Evolutionary conservation across 2,329 filamentous ascomycete genomes (phyloP), one percentile per base, ranked within the genome.

Genomic region (Scorias spongiosa): DNA sequence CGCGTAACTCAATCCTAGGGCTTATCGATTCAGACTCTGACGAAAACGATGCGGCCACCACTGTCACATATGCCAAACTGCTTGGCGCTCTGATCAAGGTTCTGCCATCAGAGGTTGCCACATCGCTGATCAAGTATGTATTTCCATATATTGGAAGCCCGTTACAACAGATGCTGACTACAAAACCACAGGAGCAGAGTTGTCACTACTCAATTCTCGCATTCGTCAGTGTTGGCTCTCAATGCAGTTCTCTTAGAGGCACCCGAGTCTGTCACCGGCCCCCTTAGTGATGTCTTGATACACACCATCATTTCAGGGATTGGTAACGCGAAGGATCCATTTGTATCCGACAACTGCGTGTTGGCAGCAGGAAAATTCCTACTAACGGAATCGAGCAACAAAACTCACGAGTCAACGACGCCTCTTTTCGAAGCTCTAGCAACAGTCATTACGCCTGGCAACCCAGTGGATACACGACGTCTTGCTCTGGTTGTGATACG

Each of bases 331-430:
- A 69, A 74, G 78, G 70, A 46, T 43, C 46, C 48, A 20, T 49
- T 53, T 59, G 79, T 96, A 47, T 78, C 84, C 41, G 85, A 94
- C 58, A 94, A 95, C 60, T 81, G 77, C 53, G 84, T 94, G 47
- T 72, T 95, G 29, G 89, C 89, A 32, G 81, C 87, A 15, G 91
- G 89, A 53, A 96, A 96, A 63, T 93, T 86, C 58, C 71, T 96
- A 9, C 72, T 96, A 11, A 73, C 75, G 2, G 73, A 80, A 34
- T 61, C 66, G 36, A 75, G 77, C 12, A 71, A 67, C 57, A 84
- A 80, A 61, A 71, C 71, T 40, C 91, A 83, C 54, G 87, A 94
- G 57, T 73, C 75, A 26, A 80, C 77, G 44, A 93, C 88, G 63
- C 74, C 77, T 2, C 71, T 96, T 14, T 85, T 96, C 55, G 79